Evolutionary conservation across 768 basidiomycete species (phyloP), one percentile per base, ranked within the genome.

Genomic region (Arthromyces matolae): DNA sequence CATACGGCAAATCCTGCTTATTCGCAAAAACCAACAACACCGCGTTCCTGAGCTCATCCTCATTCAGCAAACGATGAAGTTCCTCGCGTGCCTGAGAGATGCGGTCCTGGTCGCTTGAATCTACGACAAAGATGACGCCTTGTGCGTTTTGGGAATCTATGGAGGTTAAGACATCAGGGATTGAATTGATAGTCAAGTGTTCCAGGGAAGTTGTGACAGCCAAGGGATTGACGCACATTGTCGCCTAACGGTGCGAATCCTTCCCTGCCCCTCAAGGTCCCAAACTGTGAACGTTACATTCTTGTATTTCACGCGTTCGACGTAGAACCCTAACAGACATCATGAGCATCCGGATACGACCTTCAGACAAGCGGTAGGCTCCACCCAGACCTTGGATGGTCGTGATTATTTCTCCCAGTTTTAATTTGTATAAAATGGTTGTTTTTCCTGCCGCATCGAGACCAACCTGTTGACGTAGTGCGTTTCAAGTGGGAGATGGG

Each of bases 251-350:
- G 95, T 95, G 61, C 95, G 86, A 71, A 98, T 98, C 86, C 98
- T 99, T 76, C 98, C 95, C 76, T 99, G 95, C 61, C 95, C 96
- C 82, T 96, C 96, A 55, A 99, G 96, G 73, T 99, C 96, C 96
- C 96, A 98, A 36, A 98, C 96, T 19, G 95, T 99, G 83, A 99
- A 99, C 20, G 93, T 95, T 57, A 98, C 97, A 79, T 98, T 99
- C 82, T 97, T 98, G 77, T 99, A 98, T 71, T 98, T 94, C 58
- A 99, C 96, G 53, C 96, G 98, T 80, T 99, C 96, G 60, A 99
- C 96, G 68, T 99, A 98, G 80, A 99, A 99, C 51, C 96, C 96
- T 97, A 57, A 20, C 32, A 14, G n/a, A n/a, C n/a, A n/a, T n/a
- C n/a, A n/a, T n/a, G 42, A 51, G 46, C 49, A 52, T 59, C 49